Conservation (phyloP, 176 grass and related monocot species). For the Chrysopogon serrulatus region DNA sequence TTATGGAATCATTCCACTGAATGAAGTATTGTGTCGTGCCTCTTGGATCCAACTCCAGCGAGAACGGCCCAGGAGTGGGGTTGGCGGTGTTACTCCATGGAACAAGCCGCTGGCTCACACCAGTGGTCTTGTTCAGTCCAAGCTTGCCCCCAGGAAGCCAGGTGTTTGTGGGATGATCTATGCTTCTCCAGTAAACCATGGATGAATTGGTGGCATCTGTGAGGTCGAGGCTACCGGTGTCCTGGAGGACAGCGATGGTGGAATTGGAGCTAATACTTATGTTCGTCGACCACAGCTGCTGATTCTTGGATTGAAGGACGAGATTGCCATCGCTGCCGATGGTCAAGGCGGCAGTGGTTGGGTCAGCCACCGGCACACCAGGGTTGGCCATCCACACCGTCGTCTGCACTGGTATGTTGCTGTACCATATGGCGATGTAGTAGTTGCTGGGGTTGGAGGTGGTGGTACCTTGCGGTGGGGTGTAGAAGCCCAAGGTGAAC, state of each 20-base stretch:
- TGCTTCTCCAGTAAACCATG: slow-evolving; percentile 68
- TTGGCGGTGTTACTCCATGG: slow-evolving; percentile 48
- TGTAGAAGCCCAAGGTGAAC: slow-evolving; percentile 75
- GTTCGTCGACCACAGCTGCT: slow-evolving; percentile 57
- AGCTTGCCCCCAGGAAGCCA: slow-evolving; percentile 76
- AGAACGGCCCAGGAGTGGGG: slow-evolving; percentile 65
- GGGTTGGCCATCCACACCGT: slow-evolving; percentile 62
- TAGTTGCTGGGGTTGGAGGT: slow-evolving; percentile 31
- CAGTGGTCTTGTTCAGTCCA: slow-evolving; percentile 57
- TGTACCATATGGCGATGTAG: slow-evolving; percentile 98
- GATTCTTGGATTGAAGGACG: slow-evolving; percentile 57
- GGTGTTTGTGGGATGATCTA: slow-evolving; percentile 67
- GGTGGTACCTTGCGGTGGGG: slow-evolving; percentile 27
- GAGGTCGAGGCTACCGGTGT: slow-evolving; percentile 63
- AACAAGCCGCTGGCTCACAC: slow-evolving; percentile 49
- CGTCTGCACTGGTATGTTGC: slow-evolving; percentile 35
- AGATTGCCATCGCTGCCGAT: slow-evolving; percentile 70
- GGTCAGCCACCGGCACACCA: slow-evolving; percentile 38
- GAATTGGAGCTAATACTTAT: slow-evolving; percentile 29
- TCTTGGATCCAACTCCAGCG: slow-evolving; percentile 67
- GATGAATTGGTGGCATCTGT: slow-evolving; percentile 48
- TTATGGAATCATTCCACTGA: slow-evolving; percentile 63
- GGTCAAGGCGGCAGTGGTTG: slow-evolving; percentile 27
- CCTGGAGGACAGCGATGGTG: slow-evolving; percentile 49
- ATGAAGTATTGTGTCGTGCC: slow-evolving; percentile 62